Percentiles rank a stretch among this genome's conserved stretches.
phyloP scores from a whole-genome alignment of 139 green algal species.

The Edaphochlamys debaryana region DNA sequence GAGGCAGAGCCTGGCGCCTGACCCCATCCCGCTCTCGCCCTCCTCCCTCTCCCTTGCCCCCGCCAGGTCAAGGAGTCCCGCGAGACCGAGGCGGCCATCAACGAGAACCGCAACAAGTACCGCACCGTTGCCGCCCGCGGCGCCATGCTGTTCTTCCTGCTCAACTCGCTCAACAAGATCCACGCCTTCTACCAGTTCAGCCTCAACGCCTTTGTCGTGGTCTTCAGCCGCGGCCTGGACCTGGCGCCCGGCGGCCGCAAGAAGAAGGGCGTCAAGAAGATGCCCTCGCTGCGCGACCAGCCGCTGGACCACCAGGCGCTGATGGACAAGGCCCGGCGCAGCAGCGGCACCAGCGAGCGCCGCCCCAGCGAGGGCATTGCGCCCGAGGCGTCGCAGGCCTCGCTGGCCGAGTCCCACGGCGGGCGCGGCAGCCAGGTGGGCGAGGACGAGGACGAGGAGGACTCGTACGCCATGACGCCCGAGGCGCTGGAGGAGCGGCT shows the following conservation, averaged over 20 bases:
- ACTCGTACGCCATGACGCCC: constrained; percentile 58
- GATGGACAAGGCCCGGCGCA: constrained; percentile 60
- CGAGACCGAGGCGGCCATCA: constrained; percentile 80
- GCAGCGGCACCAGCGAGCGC: constrained; percentile 21
- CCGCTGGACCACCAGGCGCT: constrained; percentile 28
- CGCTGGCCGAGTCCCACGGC: constrained; percentile 26
- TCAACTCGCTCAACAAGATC: constrained; percentile 91
- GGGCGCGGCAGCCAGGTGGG: constrained; percentile 26
- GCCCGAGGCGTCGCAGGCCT: constrained; percentile 25
- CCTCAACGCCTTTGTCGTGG: constrained; percentile 84
- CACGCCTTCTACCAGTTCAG: constrained; percentile 89
- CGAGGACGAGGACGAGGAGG: constrained; percentile 60
- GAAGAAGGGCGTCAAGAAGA: constrained; percentile 54
- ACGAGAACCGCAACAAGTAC: constrained; percentile 87
- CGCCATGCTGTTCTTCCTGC: constrained; percentile 89
- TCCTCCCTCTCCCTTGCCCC: no score
- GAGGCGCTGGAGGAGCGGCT: constrained; percentile 80
- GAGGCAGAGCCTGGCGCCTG: no score
- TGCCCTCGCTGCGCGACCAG: constrained; percentile 16
- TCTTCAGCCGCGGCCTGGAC: constrained; percentile 84
- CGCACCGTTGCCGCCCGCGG: constrained; percentile 73
- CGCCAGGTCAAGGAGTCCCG: constrained; percentile 72
- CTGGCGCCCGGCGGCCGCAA: constrained; percentile 72
- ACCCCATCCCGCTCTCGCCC: no score
- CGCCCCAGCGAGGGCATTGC: constrained; percentile 30